A percentile compares a stretch with the other conserved stretches of the same genome.
phyloP scores from a whole-genome alignment of 2,329 filamentous ascomycete species.

The Trichoderma sp. region DNA sequence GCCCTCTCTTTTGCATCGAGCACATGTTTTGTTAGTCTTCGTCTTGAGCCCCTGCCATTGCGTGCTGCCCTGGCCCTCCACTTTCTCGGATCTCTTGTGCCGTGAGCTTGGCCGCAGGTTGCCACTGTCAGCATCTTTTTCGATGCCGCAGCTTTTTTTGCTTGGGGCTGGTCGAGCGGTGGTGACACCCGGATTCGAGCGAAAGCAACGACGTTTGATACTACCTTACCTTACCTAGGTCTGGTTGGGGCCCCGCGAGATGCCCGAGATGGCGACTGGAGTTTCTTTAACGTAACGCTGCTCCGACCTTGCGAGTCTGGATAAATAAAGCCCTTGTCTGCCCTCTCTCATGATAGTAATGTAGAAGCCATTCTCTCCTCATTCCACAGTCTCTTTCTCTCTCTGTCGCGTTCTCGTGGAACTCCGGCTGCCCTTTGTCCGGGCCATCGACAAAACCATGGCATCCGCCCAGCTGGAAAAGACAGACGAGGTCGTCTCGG shows the following conservation, averaged over 20 bases:
- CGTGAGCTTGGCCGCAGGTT: constrained; percentile 4
- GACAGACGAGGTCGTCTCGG: constrained; percentile 9
- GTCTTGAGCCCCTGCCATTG: constrained; percentile 11
- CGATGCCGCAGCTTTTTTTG: not conserved
- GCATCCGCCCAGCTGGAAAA: constrained; percentile 24
- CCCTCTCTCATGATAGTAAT: not conserved
- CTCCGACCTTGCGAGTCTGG: not conserved
- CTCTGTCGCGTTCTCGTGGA: not conserved
- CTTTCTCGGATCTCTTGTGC: constrained; percentile 17
- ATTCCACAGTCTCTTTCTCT: not conserved
- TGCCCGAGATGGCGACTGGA: not conserved
- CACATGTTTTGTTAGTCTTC: not conserved
- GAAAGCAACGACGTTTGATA: not conserved
- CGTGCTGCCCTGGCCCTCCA: constrained; percentile 23
- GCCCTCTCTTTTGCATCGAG: not conserved
- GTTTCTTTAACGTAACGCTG: constrained; percentile 10
- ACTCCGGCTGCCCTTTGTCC: constrained; percentile 9
- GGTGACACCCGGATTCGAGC: not conserved
- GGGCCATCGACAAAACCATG: constrained; percentile 13
- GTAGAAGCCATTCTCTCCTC: not conserved
- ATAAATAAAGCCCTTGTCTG: constrained; percentile 18
- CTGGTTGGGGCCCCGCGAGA: constrained; percentile 5
- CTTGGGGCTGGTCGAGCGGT: not conserved
- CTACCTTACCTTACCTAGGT: not conserved
- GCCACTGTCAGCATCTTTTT: not conserved